phyloP scores from a whole-genome alignment of 345 rosid genomes.

The Eucalyptus brandiana region DNA sequence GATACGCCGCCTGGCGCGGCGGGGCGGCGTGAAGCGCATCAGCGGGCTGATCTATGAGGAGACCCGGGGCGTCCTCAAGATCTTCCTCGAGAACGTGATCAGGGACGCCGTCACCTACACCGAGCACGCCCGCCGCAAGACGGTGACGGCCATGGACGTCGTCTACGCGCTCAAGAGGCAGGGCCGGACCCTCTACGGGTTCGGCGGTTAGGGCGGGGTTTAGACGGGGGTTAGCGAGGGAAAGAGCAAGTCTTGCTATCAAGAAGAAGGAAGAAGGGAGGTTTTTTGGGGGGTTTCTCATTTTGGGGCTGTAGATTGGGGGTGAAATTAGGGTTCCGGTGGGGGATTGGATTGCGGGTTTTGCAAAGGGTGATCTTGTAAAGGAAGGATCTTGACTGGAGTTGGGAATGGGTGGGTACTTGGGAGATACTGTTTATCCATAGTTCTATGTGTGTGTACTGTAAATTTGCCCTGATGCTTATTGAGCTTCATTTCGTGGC shows the following conservation, averaged over 20 bases:
- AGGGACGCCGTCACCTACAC: slow-evolving; percentile 15
- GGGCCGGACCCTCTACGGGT: slow-evolving; percentile 1
- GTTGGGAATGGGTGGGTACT: background rate
- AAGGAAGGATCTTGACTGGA: background rate
- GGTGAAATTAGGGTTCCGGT: background rate
- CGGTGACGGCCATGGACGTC: slow-evolving; percentile 11
- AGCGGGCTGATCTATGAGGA: slow-evolving; percentile 23
- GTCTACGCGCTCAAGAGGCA: slow-evolving; percentile 5
- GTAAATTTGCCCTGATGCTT: background rate
- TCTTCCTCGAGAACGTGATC: slow-evolving; percentile 16
- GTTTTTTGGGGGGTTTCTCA: background rate
- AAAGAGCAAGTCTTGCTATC: background rate
- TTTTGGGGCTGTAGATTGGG: background rate
- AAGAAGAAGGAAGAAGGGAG: background rate
- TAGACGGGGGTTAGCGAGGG: background rate
- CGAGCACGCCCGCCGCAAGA: slow-evolving; percentile 19
- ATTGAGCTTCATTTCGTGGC: background rate
- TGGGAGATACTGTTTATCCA: background rate
- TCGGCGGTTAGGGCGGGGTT: background rate
- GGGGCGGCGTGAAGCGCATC: slow-evolving; percentile 20
- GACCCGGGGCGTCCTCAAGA: slow-evolving; percentile 16
- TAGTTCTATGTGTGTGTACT: background rate
- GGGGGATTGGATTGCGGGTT: background rate
- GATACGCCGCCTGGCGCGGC: slow-evolving; percentile 7
- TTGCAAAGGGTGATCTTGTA: background rate